Evolutionary conservation across 192 early-diverging fungal species (phyloP).

Genomic region (Podochytrium sp.): DNA sequence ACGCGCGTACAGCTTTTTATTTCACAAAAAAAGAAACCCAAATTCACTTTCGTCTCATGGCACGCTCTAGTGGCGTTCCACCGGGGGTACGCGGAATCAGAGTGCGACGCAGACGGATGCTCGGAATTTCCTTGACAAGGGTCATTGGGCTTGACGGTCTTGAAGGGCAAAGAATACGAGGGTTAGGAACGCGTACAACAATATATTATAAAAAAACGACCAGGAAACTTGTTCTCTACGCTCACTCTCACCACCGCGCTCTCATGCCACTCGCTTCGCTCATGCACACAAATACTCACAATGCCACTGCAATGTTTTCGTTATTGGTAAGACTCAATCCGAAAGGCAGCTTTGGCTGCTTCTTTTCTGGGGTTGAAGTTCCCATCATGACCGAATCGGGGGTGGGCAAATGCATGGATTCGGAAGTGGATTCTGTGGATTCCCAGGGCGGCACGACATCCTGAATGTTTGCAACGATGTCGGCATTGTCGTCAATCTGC

Average conservation of each 20-base stretch:
- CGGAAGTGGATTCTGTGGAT: background rate
- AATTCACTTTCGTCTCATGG: too few species aligned
- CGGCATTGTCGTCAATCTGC: background rate
- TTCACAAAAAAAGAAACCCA: too few species aligned
- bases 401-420: too few species aligned
- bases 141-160: background rate
- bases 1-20: too few species aligned
- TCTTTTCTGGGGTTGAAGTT: too few species aligned
- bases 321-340: too few species aligned
- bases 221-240: background rate
- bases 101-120: background rate
- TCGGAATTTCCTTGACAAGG: constrained; percentile 9
- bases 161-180: background rate
- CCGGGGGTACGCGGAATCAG: constrained; percentile 3
- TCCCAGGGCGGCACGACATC: background rate
- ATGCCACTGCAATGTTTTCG: too few species aligned
- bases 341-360: too few species aligned
- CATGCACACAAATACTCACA: too few species aligned
- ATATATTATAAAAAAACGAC: background rate
- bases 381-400: too few species aligned
- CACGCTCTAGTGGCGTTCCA: background rate
- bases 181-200: background rate
- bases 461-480: background rate
- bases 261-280: too few species aligned
- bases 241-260: background rate